These are phyloP conservation scores for Ganoderma boninense DNA, from an alignment of 1,284 basidiomycete genomes.

Conservation along the genomic window DNA sequence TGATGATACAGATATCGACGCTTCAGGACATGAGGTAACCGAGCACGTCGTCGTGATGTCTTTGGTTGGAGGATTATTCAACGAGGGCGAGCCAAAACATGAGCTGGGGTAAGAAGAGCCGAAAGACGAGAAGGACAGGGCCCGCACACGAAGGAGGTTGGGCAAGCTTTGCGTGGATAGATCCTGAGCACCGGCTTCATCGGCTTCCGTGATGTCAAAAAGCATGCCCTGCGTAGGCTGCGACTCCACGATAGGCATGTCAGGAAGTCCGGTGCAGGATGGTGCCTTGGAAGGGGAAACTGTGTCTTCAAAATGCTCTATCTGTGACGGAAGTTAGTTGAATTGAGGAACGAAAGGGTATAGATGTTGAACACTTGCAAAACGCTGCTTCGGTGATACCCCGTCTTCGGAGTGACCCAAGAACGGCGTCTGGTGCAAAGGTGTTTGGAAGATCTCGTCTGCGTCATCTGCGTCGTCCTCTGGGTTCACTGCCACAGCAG, in stretches of 20 bases:
- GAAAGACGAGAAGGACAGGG: conserved; percentile 31
- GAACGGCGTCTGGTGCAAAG: background rate
- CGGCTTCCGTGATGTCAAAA: conserved; percentile 27
- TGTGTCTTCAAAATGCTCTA: background rate
- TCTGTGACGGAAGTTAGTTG: background rate
- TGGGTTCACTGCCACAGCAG: background rate
- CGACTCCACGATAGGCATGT: background rate
- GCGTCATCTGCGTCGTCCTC: conserved; percentile 5
- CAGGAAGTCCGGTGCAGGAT: background rate
- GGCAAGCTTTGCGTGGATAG: background rate
- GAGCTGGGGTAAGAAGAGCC: conserved; percentile 31
- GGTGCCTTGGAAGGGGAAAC: background rate
- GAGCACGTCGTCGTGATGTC: background rate
- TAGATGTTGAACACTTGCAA: background rate
- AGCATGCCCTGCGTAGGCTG: conserved; percentile 10
- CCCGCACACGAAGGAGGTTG: background rate
- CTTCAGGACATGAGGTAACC: background rate
- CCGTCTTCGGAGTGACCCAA: conserved; percentile 1
- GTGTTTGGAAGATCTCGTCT: conserved; percentile 20
- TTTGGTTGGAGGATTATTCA: background rate
- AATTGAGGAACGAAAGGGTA: no score
- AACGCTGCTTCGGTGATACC: background rate
- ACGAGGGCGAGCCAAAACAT: conserved; percentile 33
- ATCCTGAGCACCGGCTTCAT: conserved; percentile 13
- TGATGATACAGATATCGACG: background rate